phyloP scores from a whole-genome alignment of 257 asterid genomes.

The Parsonsia alboflavescens region DNA sequence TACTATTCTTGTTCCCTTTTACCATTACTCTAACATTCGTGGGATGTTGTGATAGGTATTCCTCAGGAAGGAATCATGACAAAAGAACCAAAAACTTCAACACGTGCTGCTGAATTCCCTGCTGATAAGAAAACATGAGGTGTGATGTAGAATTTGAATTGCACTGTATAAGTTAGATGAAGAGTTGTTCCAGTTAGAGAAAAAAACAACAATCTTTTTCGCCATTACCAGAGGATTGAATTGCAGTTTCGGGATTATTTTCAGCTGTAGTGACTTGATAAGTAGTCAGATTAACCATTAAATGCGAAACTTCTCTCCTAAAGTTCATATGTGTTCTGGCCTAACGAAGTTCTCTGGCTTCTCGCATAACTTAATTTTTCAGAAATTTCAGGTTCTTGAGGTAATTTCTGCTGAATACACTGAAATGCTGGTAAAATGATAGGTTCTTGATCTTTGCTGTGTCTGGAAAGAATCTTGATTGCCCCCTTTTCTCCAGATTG shows the following conservation, averaged over 20 bases:
- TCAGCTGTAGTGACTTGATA: neutral
- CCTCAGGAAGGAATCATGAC: conserved; percentile 16
- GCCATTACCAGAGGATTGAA: neutral
- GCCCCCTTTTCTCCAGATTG: too few relatives aligned
- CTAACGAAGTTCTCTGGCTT: too few relatives aligned
- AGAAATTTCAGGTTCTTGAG: too few relatives aligned
- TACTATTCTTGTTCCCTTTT: neutral
- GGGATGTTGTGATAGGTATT: conserved; percentile 20
- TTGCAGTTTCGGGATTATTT: neutral
- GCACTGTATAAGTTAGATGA: conserved; percentile 11
- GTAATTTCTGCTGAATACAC: too few relatives aligned
- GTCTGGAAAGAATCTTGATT: too few relatives aligned
- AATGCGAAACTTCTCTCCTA: neutral
- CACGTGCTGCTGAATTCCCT: conserved; percentile 14
- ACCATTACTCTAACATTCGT: neutral
- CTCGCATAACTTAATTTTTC: too few relatives aligned
- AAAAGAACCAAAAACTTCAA: conserved; percentile 20
- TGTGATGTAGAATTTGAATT: conserved; percentile 12
- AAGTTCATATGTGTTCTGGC: too few relatives aligned
- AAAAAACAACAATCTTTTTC: neutral
- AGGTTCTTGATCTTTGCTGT: too few relatives aligned
- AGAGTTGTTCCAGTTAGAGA: conserved; percentile 5
- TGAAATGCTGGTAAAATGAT: too few relatives aligned
- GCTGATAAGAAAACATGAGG: conserved; percentile 22
- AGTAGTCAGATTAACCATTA: conserved; percentile 3